These are phyloP conservation scores for Mrakia frigida DNA, from an alignment of 768 basidiomycete genomes.

Conservation along the genomic window DNA sequence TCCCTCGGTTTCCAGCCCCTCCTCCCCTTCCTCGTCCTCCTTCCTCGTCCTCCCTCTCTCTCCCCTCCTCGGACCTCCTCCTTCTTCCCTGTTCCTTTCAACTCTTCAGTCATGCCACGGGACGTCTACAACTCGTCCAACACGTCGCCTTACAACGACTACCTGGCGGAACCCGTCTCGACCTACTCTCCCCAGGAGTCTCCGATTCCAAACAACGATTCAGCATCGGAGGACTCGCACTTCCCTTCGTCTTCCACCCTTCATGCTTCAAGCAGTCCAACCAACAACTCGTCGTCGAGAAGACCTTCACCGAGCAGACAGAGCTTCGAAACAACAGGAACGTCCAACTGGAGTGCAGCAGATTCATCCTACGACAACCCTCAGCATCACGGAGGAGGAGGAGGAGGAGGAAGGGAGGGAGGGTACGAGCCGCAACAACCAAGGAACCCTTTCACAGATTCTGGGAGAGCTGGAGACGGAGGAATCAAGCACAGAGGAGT, in stretches of 20 bases:
- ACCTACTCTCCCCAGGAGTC: not conserved
- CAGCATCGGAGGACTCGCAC: conserved; percentile 11
- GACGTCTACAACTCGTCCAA: not conserved
- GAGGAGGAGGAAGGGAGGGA: too few relatives aligned
- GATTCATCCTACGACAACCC: not conserved
- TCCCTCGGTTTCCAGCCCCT: too few relatives aligned
- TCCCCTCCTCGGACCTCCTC: not conserved
- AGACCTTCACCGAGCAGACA: not conserved
- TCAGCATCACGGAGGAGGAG: not conserved
- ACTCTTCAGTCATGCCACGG: not conserved
- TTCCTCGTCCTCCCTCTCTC: not conserved
- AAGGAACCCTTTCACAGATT: conserved; percentile 10
- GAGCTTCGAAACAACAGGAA: not conserved
- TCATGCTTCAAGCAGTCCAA: not conserved
- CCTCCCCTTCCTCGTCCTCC: not conserved
- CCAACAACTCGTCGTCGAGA: not conserved
- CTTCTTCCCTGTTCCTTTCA: not conserved
- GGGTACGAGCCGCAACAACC: not conserved
- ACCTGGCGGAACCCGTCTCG: conserved; percentile 3
- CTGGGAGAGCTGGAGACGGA: not conserved
- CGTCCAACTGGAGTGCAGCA: not conserved
- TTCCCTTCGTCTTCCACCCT: not conserved
- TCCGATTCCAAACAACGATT: not conserved
- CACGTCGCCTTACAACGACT: not conserved
- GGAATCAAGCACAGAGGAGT: conserved; percentile 7